These are phyloP conservation scores for Phytophthora europaea DNA, from an alignment of 352 stramenopile species.

Conservation along the genomic window DNA sequence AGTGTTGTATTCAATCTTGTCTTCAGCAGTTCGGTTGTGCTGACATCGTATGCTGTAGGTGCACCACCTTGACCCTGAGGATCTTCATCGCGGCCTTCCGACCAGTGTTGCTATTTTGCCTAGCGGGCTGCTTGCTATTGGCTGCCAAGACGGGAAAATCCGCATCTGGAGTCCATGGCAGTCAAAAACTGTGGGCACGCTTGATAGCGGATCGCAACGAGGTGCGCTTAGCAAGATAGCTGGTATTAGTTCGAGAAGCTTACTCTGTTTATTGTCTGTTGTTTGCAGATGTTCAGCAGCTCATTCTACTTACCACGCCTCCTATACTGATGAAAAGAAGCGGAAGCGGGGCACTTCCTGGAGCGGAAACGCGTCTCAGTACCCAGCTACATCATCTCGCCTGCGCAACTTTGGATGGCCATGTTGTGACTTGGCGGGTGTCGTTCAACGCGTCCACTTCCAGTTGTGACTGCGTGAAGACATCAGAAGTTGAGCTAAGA, in stretches of 20 bases:
- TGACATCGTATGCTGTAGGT: slow-evolving; percentile 26
- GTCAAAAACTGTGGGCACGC: slow-evolving; percentile 66
- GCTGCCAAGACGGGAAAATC: slow-evolving; percentile 81
- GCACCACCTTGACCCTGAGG: slow-evolving; percentile 51
- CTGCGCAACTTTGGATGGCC: slow-evolving; percentile 65
- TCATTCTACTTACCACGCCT: slow-evolving; percentile 65
- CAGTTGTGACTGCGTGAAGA: slow-evolving; percentile 58
- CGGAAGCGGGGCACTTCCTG: slow-evolving; percentile 40
- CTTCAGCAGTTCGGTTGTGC: neutral
- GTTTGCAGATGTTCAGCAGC: slow-evolving; percentile 69
- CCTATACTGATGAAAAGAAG: slow-evolving; percentile 45
- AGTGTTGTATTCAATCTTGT: neutral
- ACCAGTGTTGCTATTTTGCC: slow-evolving; percentile 73
- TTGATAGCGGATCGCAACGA: slow-evolving; percentile 68
- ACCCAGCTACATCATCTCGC: slow-evolving; percentile 59
- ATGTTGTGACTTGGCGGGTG: slow-evolving; percentile 67
- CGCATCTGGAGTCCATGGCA: slow-evolving; percentile 72
- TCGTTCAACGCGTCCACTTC: slow-evolving; percentile 36
- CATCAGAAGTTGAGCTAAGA: slow-evolving; percentile 69
- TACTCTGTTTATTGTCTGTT: neutral
- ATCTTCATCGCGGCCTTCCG: slow-evolving; percentile 69
- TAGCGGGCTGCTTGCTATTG: slow-evolving; percentile 72
- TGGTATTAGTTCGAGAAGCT: neutral
- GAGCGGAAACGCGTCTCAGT: slow-evolving; percentile 34
- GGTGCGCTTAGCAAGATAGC: slow-evolving; percentile 28